These are phyloP conservation scores for Gossypium lobatum DNA, from an alignment of 441 rosid genomes.

Conservation along the genomic window DNA sequence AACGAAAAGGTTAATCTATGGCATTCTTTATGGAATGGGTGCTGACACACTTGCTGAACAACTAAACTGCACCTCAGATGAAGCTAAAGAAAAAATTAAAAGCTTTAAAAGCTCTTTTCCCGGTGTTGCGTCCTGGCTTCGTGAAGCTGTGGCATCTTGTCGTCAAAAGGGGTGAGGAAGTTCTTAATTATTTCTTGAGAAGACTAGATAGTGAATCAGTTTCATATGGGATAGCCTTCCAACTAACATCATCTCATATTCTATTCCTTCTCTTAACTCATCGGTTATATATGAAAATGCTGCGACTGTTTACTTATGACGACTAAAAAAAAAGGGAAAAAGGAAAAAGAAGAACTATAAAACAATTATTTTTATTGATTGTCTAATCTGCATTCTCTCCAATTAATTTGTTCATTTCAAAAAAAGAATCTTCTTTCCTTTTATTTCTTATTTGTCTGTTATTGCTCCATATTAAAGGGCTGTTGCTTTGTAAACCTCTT, in stretches of 20 bases:
- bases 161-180: conserved; percentile 66
- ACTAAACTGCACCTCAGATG: conserved; percentile 73
- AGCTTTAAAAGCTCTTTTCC: conserved; percentile 82
- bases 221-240: neutral
- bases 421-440: neutral
- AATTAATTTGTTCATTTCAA: neutral
- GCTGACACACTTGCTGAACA: conserved; percentile 83
- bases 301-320: neutral
- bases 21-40: conserved; percentile 99
- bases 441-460: neutral
- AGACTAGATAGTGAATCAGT: neutral
- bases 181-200: neutral
- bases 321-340: neutral
- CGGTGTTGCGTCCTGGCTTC: conserved; percentile 84
- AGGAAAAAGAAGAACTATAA: neutral
- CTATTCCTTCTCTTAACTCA: neutral
- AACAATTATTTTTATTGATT: neutral
- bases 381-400: neutral
- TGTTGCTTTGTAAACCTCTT: neutral
- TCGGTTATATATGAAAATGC: neutral
- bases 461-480: conserved; percentile 2
- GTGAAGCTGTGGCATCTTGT: conserved; percentile 62
- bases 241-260: neutral
- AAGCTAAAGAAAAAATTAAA: conserved; percentile 78
- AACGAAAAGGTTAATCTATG: conserved; percentile 89